phyloP scores from a whole-genome alignment of 75 land plant species.

The Cunninghamia lanceolata region DNA sequence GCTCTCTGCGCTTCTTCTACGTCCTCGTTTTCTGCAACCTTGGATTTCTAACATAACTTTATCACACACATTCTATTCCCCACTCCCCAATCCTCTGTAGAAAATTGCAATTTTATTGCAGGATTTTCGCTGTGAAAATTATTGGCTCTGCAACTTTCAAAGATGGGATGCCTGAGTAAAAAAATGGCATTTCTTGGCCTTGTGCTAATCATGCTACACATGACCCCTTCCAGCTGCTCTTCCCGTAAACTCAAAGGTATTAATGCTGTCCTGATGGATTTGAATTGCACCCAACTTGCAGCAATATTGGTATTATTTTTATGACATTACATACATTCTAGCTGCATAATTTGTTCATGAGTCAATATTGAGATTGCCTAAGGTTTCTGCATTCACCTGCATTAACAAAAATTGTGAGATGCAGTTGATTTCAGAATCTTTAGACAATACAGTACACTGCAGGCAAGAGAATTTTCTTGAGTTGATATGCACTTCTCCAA shows the following conservation, averaged over 20 bases:
- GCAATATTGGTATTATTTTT: no score
- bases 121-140: not conserved
- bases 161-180: not conserved
- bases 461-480: no score
- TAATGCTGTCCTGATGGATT: not conserved
- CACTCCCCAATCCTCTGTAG: not conserved
- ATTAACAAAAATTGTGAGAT: no score
- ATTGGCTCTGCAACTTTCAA: not conserved
- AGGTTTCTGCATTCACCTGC: no score
- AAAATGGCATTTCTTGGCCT: not conserved
- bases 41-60: not conserved
- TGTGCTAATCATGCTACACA: not conserved
- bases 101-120: not conserved
- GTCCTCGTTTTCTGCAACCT: constrained; percentile 1
- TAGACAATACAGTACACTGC: no score
- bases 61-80: not conserved
- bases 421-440: no score
- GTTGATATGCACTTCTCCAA: no score
- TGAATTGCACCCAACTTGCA: not conserved
- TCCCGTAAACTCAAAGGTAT: not conserved
- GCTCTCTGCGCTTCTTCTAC: not conserved
- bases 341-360: no score
- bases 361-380: no score
- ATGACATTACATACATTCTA: no score
- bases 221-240: not conserved